These are phyloP conservation scores for Alternaria consortialis DNA, from an alignment of 2,329 filamentous ascomycete genomes.

Conservation along the genomic window DNA sequence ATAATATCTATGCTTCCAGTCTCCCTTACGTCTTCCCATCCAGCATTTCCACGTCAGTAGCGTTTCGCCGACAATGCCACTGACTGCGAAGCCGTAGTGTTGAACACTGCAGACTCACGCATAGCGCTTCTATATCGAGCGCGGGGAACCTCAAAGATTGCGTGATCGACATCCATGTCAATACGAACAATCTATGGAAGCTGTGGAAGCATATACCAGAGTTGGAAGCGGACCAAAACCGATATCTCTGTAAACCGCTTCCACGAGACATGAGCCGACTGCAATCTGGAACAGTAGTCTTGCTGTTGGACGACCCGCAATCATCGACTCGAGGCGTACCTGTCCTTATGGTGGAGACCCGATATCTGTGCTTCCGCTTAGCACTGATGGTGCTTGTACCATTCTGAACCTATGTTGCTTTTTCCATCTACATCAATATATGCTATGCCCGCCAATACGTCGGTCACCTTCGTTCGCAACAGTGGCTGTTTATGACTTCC, in stretches of 20 bases:
- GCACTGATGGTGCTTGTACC: not conserved
- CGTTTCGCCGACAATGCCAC: not conserved
- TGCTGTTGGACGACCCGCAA: conserved; percentile 21
- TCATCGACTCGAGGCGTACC: conserved; percentile 27
- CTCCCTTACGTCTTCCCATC: not conserved
- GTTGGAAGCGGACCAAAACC: conserved; percentile 33
- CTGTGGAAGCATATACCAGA: conserved; percentile 14
- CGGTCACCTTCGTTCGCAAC: not conserved
- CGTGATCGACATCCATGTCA: conserved; percentile 16
- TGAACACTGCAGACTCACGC: not conserved
- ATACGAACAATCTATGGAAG: conserved; percentile 19
- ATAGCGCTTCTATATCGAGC: conserved; percentile 28
- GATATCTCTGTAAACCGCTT: conserved; percentile 34
- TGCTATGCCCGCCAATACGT: not conserved
- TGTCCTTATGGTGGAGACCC: conserved; percentile 23
- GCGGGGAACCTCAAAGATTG: conserved; percentile 15
- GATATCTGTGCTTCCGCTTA: conserved; percentile 20
- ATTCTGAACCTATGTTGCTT: not conserved
- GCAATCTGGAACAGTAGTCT: conserved; percentile 22
- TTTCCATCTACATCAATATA: not conserved
- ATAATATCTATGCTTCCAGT: not conserved
- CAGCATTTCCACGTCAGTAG: not conserved
- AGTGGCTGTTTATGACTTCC: not conserved
- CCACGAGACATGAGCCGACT: conserved; percentile 15
- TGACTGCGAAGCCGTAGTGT: not conserved